Evolutionary conservation across 208 protist genomes (phyloP).

Genomic region (Acanthamoeba divionensis): DNA sequence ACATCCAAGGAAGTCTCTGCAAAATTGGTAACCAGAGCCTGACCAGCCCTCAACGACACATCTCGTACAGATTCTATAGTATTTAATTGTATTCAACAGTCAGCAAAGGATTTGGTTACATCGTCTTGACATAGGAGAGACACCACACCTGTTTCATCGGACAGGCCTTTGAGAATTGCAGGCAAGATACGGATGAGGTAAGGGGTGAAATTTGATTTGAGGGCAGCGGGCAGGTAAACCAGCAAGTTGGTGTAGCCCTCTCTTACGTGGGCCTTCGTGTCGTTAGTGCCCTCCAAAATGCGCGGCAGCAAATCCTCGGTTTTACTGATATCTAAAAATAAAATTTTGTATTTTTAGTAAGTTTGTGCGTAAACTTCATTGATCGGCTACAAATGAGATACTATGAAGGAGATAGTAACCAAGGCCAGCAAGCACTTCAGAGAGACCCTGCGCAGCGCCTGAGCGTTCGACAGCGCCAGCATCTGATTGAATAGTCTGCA

Average conservation of each 20-base stretch:
- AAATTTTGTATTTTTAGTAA: neutral
- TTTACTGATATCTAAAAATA: neutral
- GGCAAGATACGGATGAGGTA: constrained; percentile 74
- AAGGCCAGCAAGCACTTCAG: constrained; percentile 72
- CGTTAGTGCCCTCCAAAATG: constrained; percentile 66
- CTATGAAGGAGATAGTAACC: neutral
- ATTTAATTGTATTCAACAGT: neutral
- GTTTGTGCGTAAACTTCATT: neutral
- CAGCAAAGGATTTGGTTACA: neutral
- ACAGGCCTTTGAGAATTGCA: constrained; percentile 73
- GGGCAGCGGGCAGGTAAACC: constrained; percentile 75
- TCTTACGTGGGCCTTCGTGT: constrained; percentile 65
- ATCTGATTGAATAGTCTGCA: constrained; percentile 72
- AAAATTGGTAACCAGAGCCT: constrained; percentile 80
- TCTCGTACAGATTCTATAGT: constrained; percentile 79
- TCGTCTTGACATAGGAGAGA: neutral
- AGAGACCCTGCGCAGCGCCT: constrained; percentile 82
- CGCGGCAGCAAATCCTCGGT: constrained; percentile 69
- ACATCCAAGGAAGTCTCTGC: constrained; percentile 52
- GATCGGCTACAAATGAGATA: neutral
- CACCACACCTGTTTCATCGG: constrained; percentile 66
- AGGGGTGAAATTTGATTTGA: constrained; percentile 70
- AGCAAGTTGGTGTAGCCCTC: constrained; percentile 80
- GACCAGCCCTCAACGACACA: constrained; percentile 78
- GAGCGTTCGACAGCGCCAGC: constrained; percentile 73